Evolutionary conservation across 306 rosid genomes (phyloP), one percentile per base, ranked within the genome.

Genomic region (Vigna reflexopilosa): DNA sequence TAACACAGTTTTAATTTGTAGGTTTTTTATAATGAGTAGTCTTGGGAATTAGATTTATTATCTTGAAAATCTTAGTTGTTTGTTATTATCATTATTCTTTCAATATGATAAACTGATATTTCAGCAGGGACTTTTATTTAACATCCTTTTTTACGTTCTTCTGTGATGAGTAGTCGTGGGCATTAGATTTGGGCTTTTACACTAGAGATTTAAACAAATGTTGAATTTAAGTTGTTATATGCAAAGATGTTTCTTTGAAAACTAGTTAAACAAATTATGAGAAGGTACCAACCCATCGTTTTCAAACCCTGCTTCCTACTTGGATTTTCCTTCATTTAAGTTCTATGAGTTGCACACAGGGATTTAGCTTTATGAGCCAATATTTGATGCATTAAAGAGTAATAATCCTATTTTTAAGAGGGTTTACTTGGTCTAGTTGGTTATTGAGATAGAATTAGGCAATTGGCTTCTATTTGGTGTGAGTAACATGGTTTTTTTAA

Each of bases 121-220:
- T 69, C 9, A 38, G 24, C 26, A 12, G 52, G 10, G 42, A 54
- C 30, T 49, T 77, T 45, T 26, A 9, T 2, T 4, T 14, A 15
- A 38, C 47, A 19, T 9, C 28, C 19, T 59, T 52, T 50, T 50
- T 7, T 49, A 12, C 42, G 62, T 70, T 65, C 45, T 72, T 48
- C 26, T 63, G 12, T 77, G 65, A 45, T 47, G 61, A 65, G n/a
- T 54, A 57, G 17, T 65, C 20, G 5, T 82, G 14, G 24, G 14
- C 40, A 38, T 59, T 69, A 49, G 28, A 56, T 49, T 40, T 76
- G 34, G 10, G 17, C 62, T 52, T 75, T 65, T 80, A 55, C 59
- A 44, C 44, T 68, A 49, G 11, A 69, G 26, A 59, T 61, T 62
- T 76, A 59, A 66, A 73, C 1, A 30, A 49, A 30, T 68, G 30